Evolutionary conservation across 768 basidiomycete species (phyloP), one percentile per base, ranked within the genome.

Genomic region (Xerocomellus chrysenteron): DNA sequence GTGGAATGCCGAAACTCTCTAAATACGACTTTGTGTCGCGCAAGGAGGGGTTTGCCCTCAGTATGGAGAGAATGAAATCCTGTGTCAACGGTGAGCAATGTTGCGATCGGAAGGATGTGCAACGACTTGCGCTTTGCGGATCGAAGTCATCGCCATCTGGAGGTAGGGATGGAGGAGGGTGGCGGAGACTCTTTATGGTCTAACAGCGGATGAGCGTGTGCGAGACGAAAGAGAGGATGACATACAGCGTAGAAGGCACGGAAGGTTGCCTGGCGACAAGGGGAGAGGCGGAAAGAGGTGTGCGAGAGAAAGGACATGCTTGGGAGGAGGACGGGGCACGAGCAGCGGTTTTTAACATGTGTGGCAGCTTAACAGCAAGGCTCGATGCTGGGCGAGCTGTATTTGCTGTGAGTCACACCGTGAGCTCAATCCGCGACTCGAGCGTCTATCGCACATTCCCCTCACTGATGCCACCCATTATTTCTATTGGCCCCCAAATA

Each of bases 51-150:
- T 91, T 93, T 30, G 97, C 88, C 52, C 90, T 87, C 50, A 99
- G 80, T 65, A 99, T 90, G 33, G 95, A 97, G 54, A 98, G 76
- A 67, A 99, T 94, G 67, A 99, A 95, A 70, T 98, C 97, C 94
- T 98, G 70, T 44, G 39, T 13, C 2, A 35, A 50, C 30, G 17
- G 67, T 64, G 62, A 59, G 52, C 26, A 58, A 46, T 24, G 40
- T 6, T 19, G n/a, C 9, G 39, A 57, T 37, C 4, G 19, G 26
- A 28, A 17, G 13, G 21, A 24, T 17, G 30, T 5, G 47, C 7
- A 47, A n/a, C 4, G 50, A 68, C 78, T 59, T 62, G 83, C 85
- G 68, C 84, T 82, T 50, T 83, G 73, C 0, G 69, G 65, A 30
- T 68, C 69, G 7, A 55, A 48, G 8, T 73, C 73, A 9, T 74